A percentile compares a stretch with the other conserved stretches of the same genome.
Conservation (phyloP, 305 asterid species). For the Fraxinus sp. region DNA sequence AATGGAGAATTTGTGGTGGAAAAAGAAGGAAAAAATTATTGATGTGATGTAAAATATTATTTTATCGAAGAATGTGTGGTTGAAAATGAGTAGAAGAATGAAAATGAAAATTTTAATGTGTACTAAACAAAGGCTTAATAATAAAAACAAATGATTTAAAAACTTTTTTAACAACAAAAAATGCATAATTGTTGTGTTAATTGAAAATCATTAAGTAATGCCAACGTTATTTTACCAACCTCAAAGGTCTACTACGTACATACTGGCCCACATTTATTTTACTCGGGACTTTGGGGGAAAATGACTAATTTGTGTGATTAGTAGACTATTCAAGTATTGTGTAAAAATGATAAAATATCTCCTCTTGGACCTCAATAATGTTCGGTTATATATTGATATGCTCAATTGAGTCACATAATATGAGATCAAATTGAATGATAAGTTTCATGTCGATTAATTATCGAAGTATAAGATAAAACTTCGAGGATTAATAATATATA, state of each 20-base stretch:
- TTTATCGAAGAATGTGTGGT: too few relatives aligned
- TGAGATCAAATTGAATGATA: background rate
- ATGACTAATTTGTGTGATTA: background rate
- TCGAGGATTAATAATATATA: too few relatives aligned
- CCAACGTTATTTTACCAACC: background rate
- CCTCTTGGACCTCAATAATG: background rate
- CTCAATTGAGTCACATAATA: too few relatives aligned
- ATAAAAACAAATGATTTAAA: too few relatives aligned
- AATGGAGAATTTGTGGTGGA: too few relatives aligned
- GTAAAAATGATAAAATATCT: background rate
- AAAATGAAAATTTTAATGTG: too few relatives aligned
- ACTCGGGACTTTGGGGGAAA: background rate
- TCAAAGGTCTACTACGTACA: background rate
- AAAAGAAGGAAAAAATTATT: too few relatives aligned
- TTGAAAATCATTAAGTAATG: background rate
- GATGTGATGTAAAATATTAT: too few relatives aligned
- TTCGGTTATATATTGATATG: background rate
- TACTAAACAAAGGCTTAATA: too few relatives aligned
- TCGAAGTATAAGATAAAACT: background rate
- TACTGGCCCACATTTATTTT: background rate
- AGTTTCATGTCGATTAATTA: background rate
- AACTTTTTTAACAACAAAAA: too few relatives aligned
- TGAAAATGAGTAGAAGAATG: too few relatives aligned
- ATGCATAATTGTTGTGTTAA: background rate
- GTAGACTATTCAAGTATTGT: background rate